Evolutionary conservation across 441 rosid genomes (phyloP).

Genomic region (California macrophylla): DNA sequence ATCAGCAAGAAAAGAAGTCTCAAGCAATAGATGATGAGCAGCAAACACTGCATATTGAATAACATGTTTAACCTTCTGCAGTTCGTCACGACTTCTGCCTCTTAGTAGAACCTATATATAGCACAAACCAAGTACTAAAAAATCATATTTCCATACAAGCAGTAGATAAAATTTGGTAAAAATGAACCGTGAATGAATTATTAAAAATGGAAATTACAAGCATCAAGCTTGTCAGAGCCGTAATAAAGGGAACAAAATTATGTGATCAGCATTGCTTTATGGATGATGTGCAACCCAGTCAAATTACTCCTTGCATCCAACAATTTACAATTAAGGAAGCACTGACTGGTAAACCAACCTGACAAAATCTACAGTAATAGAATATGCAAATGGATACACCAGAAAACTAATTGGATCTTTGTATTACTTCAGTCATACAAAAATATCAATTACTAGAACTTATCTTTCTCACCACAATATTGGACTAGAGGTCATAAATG

Average conservation of each 20-base stretch:
- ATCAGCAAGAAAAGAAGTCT: conserved; percentile 95
- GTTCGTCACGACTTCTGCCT: conserved; percentile 72
- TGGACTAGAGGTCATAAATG: not conserved
- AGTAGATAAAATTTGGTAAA: not conserved
- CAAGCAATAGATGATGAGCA: conserved; percentile 85
- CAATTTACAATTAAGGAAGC: not conserved
- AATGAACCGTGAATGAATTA: not conserved
- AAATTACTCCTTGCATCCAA: not conserved
- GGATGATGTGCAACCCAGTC: not conserved
- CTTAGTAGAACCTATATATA: conserved; percentile 69
- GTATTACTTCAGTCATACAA: not conserved
- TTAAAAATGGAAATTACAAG: not conserved
- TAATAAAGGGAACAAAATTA: conserved; percentile 16
- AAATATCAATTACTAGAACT: not conserved
- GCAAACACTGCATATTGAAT: conserved; percentile 95
- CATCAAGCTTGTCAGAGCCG: conserved; percentile 23
- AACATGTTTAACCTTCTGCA: conserved; percentile 93
- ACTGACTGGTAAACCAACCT: not conserved
- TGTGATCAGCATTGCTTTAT: not conserved
- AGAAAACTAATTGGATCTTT: not conserved
- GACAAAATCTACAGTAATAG: not conserved
- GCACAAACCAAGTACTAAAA: conserved; percentile 17
- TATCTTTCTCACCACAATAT: not conserved
- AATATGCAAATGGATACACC: not conserved
- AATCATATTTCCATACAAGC: conserved; percentile 2